Base-by-base conservation (phyloP, 2,329 filamentous ascomycete genomes). In the Dothideomycetes sp. region DNA sequence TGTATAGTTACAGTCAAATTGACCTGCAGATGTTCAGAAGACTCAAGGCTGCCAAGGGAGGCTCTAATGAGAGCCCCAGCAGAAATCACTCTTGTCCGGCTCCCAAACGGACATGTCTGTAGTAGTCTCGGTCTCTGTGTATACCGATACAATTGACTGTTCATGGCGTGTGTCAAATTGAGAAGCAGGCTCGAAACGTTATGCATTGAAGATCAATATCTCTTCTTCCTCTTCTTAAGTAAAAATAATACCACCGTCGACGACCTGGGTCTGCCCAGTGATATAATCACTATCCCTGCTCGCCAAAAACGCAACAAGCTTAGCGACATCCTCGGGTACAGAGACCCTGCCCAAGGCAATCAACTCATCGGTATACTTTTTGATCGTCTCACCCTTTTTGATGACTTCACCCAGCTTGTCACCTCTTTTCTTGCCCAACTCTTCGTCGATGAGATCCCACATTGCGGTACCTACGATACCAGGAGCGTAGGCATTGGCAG, bases 371-470 rank as follows among this genome's bases (percentile, higher is more conserved):
- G 61, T 68, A 45, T 71, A 73, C 51, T 74, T 73, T 53, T 70
- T 68, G 41, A 78, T 71, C 11, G 55, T 60, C 13, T 59, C 58
- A 7, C 59, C 59, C 37, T 59, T 49, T 25, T 39, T 37, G 20
- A 44, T 35, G 3, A 67, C 71, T 17, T 72, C 68, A 2, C 72
- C 72, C 49, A 68, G 72, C 50, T 65, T 58, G 0, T 62, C 60
- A 0, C 71, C 76, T 1, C 58, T 64, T 43, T 66, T 65, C 53
- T 71, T 65, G 1, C 69, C 74, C 22, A 80, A 47, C 43, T 71
- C 70, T 47, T 74, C 70, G 45, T 82, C 80, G 40, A 83, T 81
- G 2, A 74, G 53, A 32, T 82, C 78, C 78, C 78, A 83, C 78
- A 82, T 82, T 0, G 66, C 63, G 0, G 77, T 82, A 0, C 71